Percentiles rank a stretch among this genome's conserved stretches.
phyloP scores from a whole-genome alignment of 2,329 filamentous ascomycete genomes.

The Aspergillus tubingensis region DNA sequence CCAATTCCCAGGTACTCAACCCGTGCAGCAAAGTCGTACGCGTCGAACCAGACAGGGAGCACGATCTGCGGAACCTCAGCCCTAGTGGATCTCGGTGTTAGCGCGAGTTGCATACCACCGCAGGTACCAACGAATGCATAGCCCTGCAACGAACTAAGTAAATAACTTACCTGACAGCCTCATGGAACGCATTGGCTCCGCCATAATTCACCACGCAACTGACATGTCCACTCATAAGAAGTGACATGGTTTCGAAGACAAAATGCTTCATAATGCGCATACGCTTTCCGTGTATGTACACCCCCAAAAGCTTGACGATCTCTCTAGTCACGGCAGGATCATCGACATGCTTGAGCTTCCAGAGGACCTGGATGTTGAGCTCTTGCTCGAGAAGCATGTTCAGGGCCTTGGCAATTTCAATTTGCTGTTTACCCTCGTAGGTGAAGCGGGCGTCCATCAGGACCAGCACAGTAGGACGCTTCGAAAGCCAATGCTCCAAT shows the following conservation, averaged over 20 bases:
- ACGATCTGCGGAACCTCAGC: constrained; percentile 50
- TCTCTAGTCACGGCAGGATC: background rate
- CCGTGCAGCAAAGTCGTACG: constrained; percentile 48
- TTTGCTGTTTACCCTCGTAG: constrained; percentile 29
- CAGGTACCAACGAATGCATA: background rate
- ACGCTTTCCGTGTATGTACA: constrained; percentile 1
- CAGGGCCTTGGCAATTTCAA: constrained; percentile 43
- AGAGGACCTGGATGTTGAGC: constrained; percentile 35
- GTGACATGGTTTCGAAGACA: constrained; percentile 36
- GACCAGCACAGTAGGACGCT: constrained; percentile 46
- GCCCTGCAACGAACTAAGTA: too few relatives aligned
- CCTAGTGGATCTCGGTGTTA: constrained; percentile 26
- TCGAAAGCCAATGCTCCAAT: constrained; percentile 43
- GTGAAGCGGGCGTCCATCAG: constrained; percentile 46
- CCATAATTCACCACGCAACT: constrained; percentile 50
- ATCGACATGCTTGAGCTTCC: constrained; percentile 31
- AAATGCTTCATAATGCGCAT: constrained; percentile 48
- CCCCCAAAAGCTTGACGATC: background rate
- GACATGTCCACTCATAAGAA: constrained; percentile 42
- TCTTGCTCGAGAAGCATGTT: constrained; percentile 34
- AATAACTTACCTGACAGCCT: constrained; percentile 45
- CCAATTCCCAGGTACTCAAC: constrained; percentile 49
- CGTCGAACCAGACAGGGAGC: constrained; percentile 51
- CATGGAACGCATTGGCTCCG: constrained; percentile 52
- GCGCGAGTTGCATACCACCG: background rate